A percentile compares a stretch with the other conserved stretches of the same genome.
Evolutionary conservation across 2,329 filamentous ascomycete species (phyloP).

Genomic region (Calonectria leucothoes): DNA sequence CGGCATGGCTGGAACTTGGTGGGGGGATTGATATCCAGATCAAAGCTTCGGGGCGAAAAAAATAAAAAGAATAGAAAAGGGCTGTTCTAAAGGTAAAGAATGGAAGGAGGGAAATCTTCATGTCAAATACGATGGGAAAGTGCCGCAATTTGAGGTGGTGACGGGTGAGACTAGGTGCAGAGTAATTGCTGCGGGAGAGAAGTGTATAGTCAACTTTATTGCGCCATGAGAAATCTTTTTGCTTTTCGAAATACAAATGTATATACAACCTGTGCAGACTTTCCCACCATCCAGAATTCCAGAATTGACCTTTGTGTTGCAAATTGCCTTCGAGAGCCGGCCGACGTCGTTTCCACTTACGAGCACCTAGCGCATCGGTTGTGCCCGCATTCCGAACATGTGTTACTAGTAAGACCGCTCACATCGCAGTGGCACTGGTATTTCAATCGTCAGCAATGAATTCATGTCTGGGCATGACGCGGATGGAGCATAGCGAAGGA

Average conservation of each 20-base stretch:
- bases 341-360: background rate
- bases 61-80: too few species aligned
- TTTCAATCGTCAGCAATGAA: background rate
- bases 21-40: too few species aligned
- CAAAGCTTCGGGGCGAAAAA: too few species aligned
- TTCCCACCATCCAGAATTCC: background rate
- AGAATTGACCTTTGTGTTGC: accelerated
- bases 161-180: background rate
- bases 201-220: background rate
- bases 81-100: too few species aligned
- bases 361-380: background rate
- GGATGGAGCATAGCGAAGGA: background rate
- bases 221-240: background rate
- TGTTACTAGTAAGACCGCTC: background rate
- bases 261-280: accelerated
- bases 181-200: background rate
- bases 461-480: background rate
- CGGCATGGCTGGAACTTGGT: background rate
- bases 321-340: background rate
- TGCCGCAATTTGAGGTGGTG: background rate
- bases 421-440: background rate
- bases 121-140: background rate
- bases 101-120: background rate
- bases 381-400: background rate
- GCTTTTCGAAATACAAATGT: background rate